Evolutionary conservation across 768 basidiomycete genomes (phyloP).

Genomic region (Naganishia kalamii): DNA sequence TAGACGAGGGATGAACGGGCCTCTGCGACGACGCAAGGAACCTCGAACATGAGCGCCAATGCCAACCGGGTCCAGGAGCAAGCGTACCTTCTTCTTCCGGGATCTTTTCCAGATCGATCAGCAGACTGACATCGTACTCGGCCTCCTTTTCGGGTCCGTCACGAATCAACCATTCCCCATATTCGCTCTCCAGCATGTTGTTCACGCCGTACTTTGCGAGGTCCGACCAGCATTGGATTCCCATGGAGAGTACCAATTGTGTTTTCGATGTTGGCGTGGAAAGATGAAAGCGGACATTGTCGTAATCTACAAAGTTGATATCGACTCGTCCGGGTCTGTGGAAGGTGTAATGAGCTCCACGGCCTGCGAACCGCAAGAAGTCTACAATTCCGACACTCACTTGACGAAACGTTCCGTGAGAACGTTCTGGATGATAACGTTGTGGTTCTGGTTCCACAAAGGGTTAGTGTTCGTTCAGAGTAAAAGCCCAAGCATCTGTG

Average conservation of each 20-base stretch:
- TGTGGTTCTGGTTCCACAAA: conserved; percentile 57
- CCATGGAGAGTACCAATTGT: conserved; percentile 80
- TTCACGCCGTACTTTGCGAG: conserved; percentile 78
- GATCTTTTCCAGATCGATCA: conserved; percentile 77
- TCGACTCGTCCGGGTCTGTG: conserved; percentile 81
- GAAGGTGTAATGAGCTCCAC: conserved; percentile 24
- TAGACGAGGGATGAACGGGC: conserved; percentile 70
- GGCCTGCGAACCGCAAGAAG: neutral
- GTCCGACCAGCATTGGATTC: conserved; percentile 94
- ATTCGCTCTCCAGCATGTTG: conserved; percentile 72
- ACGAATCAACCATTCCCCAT: conserved; percentile 55
- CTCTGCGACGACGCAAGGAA: conserved; percentile 51
- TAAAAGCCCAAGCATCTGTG: too few relatives aligned
- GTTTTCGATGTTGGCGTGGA: conserved; percentile 79
- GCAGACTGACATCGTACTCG: conserved; percentile 81
- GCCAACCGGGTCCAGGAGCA: neutral
- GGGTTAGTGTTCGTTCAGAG: too few relatives aligned
- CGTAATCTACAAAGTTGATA: conserved; percentile 95
- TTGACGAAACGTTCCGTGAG: conserved; percentile 77
- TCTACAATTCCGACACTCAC: conserved; percentile 52
- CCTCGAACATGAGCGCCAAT: neutral
- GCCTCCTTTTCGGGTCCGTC: conserved; percentile 61
- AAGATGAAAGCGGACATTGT: conserved; percentile 88
- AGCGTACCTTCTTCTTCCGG: conserved; percentile 68
- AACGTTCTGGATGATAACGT: conserved; percentile 85